Base-by-base conservation (phyloP, 441 rosid species). In the Bocquillonia castaneifolia region DNA sequence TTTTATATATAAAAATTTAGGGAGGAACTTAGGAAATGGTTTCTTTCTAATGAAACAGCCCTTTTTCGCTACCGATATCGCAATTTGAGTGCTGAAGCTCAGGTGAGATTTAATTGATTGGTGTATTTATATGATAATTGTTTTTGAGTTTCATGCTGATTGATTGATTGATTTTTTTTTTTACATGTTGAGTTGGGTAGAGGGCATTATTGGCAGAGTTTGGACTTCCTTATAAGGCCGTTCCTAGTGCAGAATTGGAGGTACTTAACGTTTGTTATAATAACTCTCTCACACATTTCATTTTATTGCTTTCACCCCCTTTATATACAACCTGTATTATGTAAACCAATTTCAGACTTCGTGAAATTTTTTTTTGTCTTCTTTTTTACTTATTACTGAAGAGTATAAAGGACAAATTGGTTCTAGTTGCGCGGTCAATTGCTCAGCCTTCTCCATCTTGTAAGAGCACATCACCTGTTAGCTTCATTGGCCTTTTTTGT, bases 11-110 rank as follows among this genome's bases (percentile, higher is more conserved):
- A n/a, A n/a, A n/a, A n/a, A n/a, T n/a, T n/a, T n/a, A 95, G 99
- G 61, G 97, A 92, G 85, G 99, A 95, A 13, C 71, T 95, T 59
- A 85, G 97, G 79, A 95, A 89, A 77, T 90, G 95, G 98, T 90
- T 95, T 82, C 93, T 95, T 63, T 83, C 91, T 31, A 87, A 80
- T 89, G 97, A 95, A 82, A 86, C 92, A 51, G 68, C 88, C 7
- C 90, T 95, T 32, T 95, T 92, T 67, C 89, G 93, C 3, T 72
- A 85, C 69, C 77, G 93, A 4, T 95, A 90, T 74, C 71, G 66
- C 60, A 18, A 0, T 40, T 5, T 68, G 74, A 44, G 44, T 31
- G 28, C 74, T 18, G 92, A 92, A 71, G 83, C 80, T 68, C 90
- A 83, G 95, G 99, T 89, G 68, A 62, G 61, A 25, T 29, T n/a